Evolutionary conservation across 305 asterid genomes (phyloP), one percentile per base, ranked within the genome.

Genomic region (Ilex paraguariensis): DNA sequence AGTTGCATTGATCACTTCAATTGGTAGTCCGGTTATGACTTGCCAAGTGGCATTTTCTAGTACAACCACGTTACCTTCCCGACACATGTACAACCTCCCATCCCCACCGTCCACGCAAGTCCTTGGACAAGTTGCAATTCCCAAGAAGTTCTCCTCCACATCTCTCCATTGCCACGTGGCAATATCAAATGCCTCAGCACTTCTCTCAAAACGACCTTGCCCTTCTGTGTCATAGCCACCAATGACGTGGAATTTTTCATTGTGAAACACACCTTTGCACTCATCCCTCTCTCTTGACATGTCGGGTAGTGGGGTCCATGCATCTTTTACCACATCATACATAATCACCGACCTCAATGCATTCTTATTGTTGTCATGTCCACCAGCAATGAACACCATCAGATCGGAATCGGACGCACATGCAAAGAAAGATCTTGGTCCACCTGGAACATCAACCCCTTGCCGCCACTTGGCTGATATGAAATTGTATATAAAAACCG

Each of bases 201-300:
- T 77, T 0, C 70, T 50, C 59, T 31, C 79, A 67, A 91, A 91
- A 8, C 78, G 51, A 0, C 96, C 98, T 69, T 91, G 98, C 73
- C 30, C 66, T 16, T 40, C 31, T 11, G 96, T 88, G n/a, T 59
- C 52, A 75, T 91, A 91, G 6, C 98, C 98, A 0, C 98, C 88
- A 30, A 91, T 64, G 79, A 84, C 90, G 31, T 75, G 87, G 75
- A 91, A 84, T 59, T 61, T 76, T 40, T 88, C 94, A 17, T 28
- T 28, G 14, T 56, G 70, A 71, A 62, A 83, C 14, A 63, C 55
- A 2, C 86, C 91, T 15, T 77, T 81, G 1, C 87, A 70, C 77
- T 91, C 95, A 40, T 91, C 98, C 0, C 98, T 91, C 21, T 80
- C 94, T 0, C 55, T 55, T 40, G 78, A 75, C 98, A 88, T 91